Conservation (phyloP, 129 eudicot species). For the Lonicera japonica region DNA sequence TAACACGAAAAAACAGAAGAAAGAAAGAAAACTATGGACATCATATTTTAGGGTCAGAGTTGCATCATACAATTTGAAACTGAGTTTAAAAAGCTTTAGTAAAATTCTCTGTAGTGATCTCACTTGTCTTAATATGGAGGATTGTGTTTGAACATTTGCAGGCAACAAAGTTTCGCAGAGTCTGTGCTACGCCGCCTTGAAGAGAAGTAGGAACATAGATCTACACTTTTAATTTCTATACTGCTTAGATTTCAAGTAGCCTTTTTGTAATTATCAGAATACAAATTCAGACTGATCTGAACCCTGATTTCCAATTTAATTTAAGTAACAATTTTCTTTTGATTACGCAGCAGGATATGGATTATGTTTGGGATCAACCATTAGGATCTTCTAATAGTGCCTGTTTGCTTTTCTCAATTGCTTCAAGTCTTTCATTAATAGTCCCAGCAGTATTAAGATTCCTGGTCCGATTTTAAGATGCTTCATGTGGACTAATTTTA, state of each 20-base stretch:
- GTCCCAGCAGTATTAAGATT: too few relatives aligned
- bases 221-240: background rate
- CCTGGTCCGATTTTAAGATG: too few relatives aligned
- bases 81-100: too few relatives aligned
- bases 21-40: too few relatives aligned
- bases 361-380: background rate
- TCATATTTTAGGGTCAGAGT: too few relatives aligned
- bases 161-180: slow-evolving; percentile 95
- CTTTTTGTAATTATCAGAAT: background rate
- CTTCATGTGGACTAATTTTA: too few relatives aligned
- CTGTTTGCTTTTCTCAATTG: background rate
- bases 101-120: too few relatives aligned
- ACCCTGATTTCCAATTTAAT: background rate
- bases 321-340: background rate
- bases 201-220: slow-evolving; percentile 39
- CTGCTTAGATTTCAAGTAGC: background rate
- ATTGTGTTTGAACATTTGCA: slow-evolving; percentile 20
- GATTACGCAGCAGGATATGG: background rate
- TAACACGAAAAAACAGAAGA: too few relatives aligned
- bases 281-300: background rate
- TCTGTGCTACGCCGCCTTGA: slow-evolving; percentile 74
- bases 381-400: background rate
- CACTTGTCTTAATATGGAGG: too few relatives aligned
- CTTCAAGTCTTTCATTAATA: too few relatives aligned
- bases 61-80: too few relatives aligned